Evolutionary conservation across 805 yeast species (phyloP).

Genomic region (Yarrowia phangngaensis): DNA sequence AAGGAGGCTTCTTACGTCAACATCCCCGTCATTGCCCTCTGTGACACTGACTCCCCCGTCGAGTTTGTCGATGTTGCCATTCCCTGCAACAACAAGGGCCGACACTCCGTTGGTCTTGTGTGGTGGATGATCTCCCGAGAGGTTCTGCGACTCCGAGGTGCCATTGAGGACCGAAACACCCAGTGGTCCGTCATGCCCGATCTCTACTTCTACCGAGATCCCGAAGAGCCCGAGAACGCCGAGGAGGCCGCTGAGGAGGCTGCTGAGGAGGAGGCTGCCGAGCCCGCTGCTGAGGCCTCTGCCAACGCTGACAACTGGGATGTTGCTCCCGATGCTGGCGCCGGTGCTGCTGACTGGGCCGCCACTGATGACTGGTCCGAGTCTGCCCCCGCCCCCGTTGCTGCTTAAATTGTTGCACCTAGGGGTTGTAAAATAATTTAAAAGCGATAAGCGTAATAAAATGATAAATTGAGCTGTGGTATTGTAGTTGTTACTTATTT

Average conservation of each 20-base stretch:
- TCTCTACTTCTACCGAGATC: conserved; percentile 99
- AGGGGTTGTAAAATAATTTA: conserved; percentile 27
- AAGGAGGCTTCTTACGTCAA: conserved; percentile 99
- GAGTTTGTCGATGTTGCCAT: conserved; percentile 99
- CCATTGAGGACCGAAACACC: conserved; percentile 91
- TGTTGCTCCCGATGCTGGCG: conserved; percentile 43
- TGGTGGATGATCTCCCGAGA: conserved; percentile 99
- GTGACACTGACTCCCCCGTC: conserved; percentile 98
- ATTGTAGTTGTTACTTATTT: too few species aligned
- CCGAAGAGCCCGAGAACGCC: conserved; percentile 91
- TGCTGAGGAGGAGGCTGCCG: conserved; percentile 61
- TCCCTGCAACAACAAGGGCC: conserved; percentile 99
- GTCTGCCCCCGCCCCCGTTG: conserved; percentile 36
- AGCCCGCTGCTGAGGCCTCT: conserved; percentile 73
- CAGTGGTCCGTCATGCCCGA: conserved; percentile 99
- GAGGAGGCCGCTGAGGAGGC: conserved; percentile 64
- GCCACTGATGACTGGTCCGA: conserved; percentile 47
- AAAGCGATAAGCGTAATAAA: conserved; percentile 24
- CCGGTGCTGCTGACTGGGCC: conserved; percentile 62
- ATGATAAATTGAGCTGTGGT: conserved; percentile 4
- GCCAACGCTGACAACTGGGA: conserved; percentile 51
- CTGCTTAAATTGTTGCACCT: conserved; percentile 30
- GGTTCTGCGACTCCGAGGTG: conserved; percentile 98
- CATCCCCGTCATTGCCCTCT: conserved; percentile 99
- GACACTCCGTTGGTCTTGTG: conserved; percentile 98